These are phyloP conservation scores for Trametes punicea DNA, from an alignment of 768 basidiomycete genomes.

Conservation along the genomic window DNA sequence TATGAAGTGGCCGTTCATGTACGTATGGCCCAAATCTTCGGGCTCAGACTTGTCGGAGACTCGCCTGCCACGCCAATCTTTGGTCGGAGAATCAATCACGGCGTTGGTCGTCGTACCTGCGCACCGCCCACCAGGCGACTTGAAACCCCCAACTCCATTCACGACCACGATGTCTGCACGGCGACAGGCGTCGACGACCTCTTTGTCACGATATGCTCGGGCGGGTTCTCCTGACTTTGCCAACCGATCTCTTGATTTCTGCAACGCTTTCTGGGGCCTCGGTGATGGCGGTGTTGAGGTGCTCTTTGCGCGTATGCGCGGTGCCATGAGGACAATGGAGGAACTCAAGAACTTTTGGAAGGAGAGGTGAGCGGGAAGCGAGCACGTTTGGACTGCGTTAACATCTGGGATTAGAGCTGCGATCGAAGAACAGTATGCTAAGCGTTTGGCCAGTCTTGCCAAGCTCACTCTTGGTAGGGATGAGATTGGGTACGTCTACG, in stretches of 20 bases:
- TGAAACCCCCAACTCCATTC: not conserved
- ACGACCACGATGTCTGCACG: conserved; percentile 57
- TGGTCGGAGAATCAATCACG: not conserved
- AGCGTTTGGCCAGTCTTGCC: conserved; percentile 74
- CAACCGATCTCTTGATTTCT: conserved; percentile 74
- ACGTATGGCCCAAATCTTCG: not conserved
- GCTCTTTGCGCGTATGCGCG: conserved; percentile 84
- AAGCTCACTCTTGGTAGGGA: conserved; percentile 77
- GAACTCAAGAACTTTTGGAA: conserved; percentile 89
- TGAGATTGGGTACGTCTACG: conserved; percentile 80
- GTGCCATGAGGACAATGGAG: conserved; percentile 81
- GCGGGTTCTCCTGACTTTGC: conserved; percentile 47
- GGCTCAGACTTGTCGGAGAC: not conserved
- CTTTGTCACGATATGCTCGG: conserved; percentile 67
- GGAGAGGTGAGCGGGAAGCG: conserved; percentile 66
- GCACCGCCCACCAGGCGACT: not conserved
- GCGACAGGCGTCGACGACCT: conserved; percentile 80
- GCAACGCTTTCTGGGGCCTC: conserved; percentile 94
- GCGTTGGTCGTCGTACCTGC: conserved; percentile 6
- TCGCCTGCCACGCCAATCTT: not conserved
- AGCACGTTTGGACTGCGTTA: not conserved
- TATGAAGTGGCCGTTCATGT: too few species aligned
- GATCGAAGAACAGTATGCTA: conserved; percentile 96
- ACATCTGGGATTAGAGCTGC: conserved; percentile 49
- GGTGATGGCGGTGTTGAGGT: conserved; percentile 89